Evolutionary conservation across 169 alveolate species (phyloP).

Genomic region (Neospora caninum): DNA sequence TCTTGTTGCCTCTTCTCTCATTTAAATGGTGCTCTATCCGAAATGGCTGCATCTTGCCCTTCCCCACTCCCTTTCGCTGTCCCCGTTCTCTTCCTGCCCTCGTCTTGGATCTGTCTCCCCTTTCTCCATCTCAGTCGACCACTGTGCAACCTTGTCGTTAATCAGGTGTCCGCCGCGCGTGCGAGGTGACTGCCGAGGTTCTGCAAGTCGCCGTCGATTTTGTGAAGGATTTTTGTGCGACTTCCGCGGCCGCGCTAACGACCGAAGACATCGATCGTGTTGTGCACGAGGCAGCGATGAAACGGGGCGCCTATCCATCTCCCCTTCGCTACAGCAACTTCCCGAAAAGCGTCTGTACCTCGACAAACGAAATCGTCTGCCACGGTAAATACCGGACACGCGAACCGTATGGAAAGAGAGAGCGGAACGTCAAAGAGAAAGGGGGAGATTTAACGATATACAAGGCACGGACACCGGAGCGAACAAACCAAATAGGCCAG

Average conservation of each 20-base stretch:
- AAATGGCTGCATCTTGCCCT: too few species aligned
- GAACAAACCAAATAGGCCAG: too few species aligned
- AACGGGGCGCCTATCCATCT: constrained; percentile 96
- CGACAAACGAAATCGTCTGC: constrained; percentile 98
- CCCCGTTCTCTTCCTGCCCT: too few species aligned
- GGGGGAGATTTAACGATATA: too few species aligned
- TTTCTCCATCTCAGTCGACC: too few species aligned
- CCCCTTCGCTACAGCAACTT: constrained; percentile 96
- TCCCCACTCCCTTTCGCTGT: too few species aligned
- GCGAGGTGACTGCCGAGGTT: constrained; percentile 18
- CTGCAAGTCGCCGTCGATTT: constrained; percentile 33
- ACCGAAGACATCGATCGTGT: constrained; percentile 37
- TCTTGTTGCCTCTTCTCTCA: too few species aligned
- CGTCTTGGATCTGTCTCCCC: too few species aligned
- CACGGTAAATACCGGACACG: constrained; percentile 86
- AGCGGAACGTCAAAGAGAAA: neutral
- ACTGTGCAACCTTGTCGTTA: too few species aligned
- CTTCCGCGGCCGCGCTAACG: neutral
- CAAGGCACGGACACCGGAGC: too few species aligned
- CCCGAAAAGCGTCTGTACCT: constrained; percentile 94
- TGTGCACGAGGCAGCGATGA: constrained; percentile 90
- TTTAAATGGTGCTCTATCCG: too few species aligned
- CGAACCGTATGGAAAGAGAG: neutral
- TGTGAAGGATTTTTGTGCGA: neutral
- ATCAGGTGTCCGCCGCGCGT: constrained; percentile 33